These are phyloP conservation scores for Boletales sp. DNA, from an alignment of 768 basidiomycete species.

Conservation along the genomic window DNA sequence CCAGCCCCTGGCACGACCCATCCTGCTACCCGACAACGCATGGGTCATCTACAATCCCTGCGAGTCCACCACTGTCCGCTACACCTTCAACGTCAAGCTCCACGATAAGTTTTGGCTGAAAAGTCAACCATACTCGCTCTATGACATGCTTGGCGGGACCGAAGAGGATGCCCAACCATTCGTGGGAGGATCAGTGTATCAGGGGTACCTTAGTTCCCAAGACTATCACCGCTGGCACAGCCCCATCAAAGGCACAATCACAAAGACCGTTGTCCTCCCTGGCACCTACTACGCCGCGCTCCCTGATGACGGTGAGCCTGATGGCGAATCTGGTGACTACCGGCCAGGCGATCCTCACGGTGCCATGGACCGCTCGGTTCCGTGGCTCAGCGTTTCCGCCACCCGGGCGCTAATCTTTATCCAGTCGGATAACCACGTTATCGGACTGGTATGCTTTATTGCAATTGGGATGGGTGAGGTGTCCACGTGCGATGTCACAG, in stretches of 20 bases:
- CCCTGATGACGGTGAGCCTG: slow-evolving; percentile 9
- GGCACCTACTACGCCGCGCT: slow-evolving; percentile 14
- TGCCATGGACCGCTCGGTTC: slow-evolving; percentile 26
- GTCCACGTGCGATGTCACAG: slow-evolving; percentile 51
- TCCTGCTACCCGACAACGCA: slow-evolving; percentile 18
- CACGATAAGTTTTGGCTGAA: slow-evolving; percentile 58
- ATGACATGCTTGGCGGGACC: slow-evolving; percentile 44
- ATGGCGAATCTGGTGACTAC: neutral
- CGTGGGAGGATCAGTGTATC: slow-evolving; percentile 48
- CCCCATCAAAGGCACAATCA: slow-evolving; percentile 45
- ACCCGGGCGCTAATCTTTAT: slow-evolving; percentile 55
- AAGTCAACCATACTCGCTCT: slow-evolving; percentile 52
- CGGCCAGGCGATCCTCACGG: slow-evolving; percentile 12
- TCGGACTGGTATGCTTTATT: slow-evolving; percentile 54
- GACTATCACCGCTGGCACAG: slow-evolving; percentile 63
- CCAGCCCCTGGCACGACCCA: slow-evolving; percentile 34
- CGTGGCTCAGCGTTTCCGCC: slow-evolving; percentile 42
- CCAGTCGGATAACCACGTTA: slow-evolving; percentile 42
- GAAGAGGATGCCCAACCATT: slow-evolving; percentile 34
- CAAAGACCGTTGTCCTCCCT: slow-evolving; percentile 32
- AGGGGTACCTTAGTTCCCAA: slow-evolving; percentile 51
- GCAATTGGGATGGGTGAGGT: slow-evolving; percentile 63
- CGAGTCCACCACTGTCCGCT: slow-evolving; percentile 44
- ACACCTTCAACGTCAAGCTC: slow-evolving; percentile 34
- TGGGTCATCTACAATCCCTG: slow-evolving; percentile 45